A percentile compares a stretch with the other conserved stretches of the same genome.
These are phyloP conservation scores for Dicorynia guianensis DNA, from an alignment of 306 rosid genomes.

Conservation along the genomic window DNA sequence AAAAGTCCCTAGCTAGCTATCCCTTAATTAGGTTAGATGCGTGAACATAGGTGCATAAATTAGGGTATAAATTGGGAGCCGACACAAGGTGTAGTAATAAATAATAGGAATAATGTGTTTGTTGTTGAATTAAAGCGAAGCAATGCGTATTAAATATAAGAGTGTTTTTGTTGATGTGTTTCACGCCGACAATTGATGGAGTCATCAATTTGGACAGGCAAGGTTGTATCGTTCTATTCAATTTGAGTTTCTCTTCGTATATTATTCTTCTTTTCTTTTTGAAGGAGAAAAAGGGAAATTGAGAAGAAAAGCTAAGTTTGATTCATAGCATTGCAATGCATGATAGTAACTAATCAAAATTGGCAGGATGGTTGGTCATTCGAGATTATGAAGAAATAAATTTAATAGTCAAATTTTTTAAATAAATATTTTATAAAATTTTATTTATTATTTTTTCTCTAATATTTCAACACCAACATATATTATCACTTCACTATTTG, in stretches of 20 bases:
- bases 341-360: constrained; percentile 9
- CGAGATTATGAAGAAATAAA: background rate
- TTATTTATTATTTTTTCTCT: too few species aligned
- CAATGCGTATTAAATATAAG: background rate
- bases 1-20: too few species aligned
- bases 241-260: background rate
- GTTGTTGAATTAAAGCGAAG: background rate
- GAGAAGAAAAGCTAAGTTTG: background rate
- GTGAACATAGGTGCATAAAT: constrained; percentile 18
- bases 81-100: constrained; percentile 16
- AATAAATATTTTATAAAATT: too few species aligned
- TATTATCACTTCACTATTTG: too few species aligned
- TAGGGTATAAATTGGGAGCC: constrained; percentile 24
- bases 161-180: constrained; percentile 14
- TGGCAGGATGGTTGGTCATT: background rate
- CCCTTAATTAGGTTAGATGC: background rate
- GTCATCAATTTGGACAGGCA: constrained; percentile 6
- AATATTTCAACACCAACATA: too few species aligned
- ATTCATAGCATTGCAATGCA: background rate
- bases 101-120: background rate
- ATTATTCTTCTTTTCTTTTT: too few species aligned
- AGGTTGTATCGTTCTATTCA: background rate
- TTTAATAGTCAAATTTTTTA: too few species aligned
- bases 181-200: constrained; percentile 38
- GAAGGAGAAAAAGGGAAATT: too few species aligned